These are phyloP conservation scores for Tricholoma sp. DNA, from an alignment of 768 basidiomycete species.

Conservation along the genomic window DNA sequence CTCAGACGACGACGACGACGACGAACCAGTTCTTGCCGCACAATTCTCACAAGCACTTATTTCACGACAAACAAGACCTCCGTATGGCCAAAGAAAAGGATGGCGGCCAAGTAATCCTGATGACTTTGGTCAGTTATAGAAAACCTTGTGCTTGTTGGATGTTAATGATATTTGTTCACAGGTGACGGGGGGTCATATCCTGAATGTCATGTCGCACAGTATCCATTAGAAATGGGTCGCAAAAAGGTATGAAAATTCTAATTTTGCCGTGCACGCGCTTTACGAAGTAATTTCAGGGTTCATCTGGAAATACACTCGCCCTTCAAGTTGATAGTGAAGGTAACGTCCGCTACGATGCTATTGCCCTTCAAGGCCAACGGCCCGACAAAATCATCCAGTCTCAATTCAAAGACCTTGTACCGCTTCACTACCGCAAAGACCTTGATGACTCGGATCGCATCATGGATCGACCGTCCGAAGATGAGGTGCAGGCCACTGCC, in stretches of 20 bases:
- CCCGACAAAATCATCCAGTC: constrained; percentile 85
- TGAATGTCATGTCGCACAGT: constrained; percentile 96
- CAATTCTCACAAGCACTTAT: constrained; percentile 36
- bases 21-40: constrained; percentile 42
- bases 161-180: constrained; percentile 20
- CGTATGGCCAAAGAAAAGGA: constrained; percentile 78
- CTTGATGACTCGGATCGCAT: constrained; percentile 62
- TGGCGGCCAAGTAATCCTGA: constrained; percentile 84
- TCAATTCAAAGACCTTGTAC: constrained; percentile 97
- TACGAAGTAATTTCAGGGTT: constrained; percentile 46
- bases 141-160: neutral
- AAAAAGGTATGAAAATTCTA: constrained; percentile 67
- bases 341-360: constrained; percentile 95
- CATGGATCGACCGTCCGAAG: constrained; percentile 94
- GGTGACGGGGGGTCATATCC: constrained; percentile 87
- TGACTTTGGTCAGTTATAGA: constrained; percentile 66
- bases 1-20: constrained; percentile 57
- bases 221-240: constrained; percentile 90
- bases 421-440: constrained; percentile 85
- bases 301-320: constrained; percentile 91
- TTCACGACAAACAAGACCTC: constrained; percentile 56
- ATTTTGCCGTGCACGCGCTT: neutral
- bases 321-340: constrained; percentile 96
- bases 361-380: constrained; percentile 92
- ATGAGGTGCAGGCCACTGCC: constrained; percentile 85